Evolutionary conservation across 2,329 filamentous ascomycete species (phyloP).

Genomic region (Exophiala sp.): DNA sequence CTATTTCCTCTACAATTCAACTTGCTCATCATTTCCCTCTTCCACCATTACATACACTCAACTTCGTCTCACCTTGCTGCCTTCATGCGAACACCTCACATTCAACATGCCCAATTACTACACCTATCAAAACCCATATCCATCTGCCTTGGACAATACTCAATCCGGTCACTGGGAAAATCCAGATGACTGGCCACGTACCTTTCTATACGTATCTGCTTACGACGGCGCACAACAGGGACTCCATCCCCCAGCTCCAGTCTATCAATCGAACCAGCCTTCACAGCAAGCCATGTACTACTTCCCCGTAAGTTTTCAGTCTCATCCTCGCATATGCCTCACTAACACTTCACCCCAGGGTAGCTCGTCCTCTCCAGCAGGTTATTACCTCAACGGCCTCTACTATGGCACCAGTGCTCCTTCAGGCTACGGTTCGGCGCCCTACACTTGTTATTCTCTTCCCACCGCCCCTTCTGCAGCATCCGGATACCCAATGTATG

Average conservation of each 20-base stretch:
- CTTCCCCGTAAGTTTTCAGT: constrained; percentile 15
- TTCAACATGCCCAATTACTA: constrained; percentile 21
- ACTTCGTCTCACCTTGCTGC: background rate
- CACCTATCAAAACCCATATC: constrained; percentile 22
- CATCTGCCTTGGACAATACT: constrained; percentile 18
- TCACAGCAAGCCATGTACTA: constrained; percentile 23
- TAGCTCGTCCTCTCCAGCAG: constrained; percentile 17
- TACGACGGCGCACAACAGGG: constrained; percentile 24
- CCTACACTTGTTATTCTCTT: constrained; percentile 22
- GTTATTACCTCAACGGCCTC: constrained; percentile 26
- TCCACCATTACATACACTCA: background rate
- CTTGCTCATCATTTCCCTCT: constrained; percentile 1
- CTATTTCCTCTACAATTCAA: background rate
- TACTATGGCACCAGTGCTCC: constrained; percentile 19
- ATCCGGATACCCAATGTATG: constrained; percentile 9
- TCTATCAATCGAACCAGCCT: constrained; percentile 24
- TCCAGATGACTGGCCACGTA: constrained; percentile 24
- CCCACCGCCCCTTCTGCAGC: constrained; percentile 13
- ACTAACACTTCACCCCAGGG: constrained; percentile 20
- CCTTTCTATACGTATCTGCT: constrained; percentile 25
- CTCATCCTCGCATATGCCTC: background rate
- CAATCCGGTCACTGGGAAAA: constrained; percentile 18
- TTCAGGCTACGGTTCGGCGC: constrained; percentile 24
- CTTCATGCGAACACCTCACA: constrained; percentile 1
- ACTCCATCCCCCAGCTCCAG: constrained; percentile 26